Evolutionary conservation across 1,284 basidiomycete species (phyloP).

Genomic region (Neotropicomus parvogracilis): DNA sequence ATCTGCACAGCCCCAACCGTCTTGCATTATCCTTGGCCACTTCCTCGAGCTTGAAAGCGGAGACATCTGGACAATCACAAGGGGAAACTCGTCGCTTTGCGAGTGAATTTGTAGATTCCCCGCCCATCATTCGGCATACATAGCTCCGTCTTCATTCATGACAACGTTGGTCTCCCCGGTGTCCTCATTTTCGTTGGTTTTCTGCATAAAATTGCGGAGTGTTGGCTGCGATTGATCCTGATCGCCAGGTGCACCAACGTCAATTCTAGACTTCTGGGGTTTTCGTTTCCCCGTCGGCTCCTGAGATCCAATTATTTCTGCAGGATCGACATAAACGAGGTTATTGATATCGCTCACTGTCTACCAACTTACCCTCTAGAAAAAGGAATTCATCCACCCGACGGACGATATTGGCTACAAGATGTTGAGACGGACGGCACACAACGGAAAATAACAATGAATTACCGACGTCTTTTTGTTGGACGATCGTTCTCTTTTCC

Average conservation of each 20-base stretch:
- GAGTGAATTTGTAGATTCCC: no score
- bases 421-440: neutral
- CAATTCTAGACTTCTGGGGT: conserved; percentile 31
- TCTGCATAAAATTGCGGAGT: conserved; percentile 44
- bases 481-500: conserved; percentile 64
- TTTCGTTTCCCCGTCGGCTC: conserved; percentile 43
- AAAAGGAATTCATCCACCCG: conserved; percentile 72
- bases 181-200: conserved; percentile 23
- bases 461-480: conserved; percentile 68
- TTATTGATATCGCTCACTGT: neutral
- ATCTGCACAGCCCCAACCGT: no score
- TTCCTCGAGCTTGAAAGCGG: no score
- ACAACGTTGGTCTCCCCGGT: conserved; percentile 23
- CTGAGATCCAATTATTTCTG: conserved; percentile 57
- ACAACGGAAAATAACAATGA: conserved; percentile 3
- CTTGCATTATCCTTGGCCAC: no score
- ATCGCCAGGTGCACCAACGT: conserved; percentile 12
- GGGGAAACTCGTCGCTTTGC: no score
- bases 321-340: conserved; percentile 4
- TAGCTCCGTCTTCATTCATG: conserved; percentile 34
- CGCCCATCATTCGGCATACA: conserved; percentile 25
- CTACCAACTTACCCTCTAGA: conserved; percentile 58
- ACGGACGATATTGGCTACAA: conserved; percentile 55
- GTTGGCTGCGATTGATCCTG: conserved; percentile 33
- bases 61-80: no score